Conservation (phyloP, 2,329 filamentous ascomycete species). For the Diaporthe sp. region DNA sequence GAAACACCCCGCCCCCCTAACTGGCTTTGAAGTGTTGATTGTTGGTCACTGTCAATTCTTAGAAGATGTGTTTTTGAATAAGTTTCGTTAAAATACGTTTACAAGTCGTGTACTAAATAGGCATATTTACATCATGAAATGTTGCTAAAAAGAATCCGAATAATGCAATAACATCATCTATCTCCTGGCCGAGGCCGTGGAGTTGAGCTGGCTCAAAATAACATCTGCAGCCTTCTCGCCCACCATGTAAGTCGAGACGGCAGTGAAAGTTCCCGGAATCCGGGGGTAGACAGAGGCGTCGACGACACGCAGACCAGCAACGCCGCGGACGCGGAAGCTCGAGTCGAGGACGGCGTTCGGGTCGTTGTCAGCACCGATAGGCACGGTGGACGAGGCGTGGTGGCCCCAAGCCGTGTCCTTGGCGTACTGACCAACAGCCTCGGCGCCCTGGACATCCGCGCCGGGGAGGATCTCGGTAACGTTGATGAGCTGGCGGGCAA, state of each 20-base stretch:
- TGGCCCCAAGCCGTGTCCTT: constrained; percentile 29
- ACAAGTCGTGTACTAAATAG: neutral
- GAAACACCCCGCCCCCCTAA: too few species aligned
- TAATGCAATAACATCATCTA: neutral
- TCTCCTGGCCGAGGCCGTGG: neutral
- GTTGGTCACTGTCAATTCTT: too few species aligned
- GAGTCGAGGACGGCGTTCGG: constrained; percentile 28
- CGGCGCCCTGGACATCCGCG: neutral
- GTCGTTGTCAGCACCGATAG: constrained; percentile 22
- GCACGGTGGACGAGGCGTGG: constrained; percentile 27
- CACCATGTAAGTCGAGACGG: constrained; percentile 29
- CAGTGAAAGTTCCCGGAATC: constrained; percentile 14
- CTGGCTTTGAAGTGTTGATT: too few species aligned
- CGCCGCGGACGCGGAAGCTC: constrained; percentile 27
- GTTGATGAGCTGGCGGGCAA: constrained; percentile 19
- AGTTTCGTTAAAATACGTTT: neutral
- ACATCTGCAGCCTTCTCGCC: constrained; percentile 29
- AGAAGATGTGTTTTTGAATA: neutral
- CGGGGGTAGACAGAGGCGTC: constrained; percentile 26
- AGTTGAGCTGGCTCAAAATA: constrained; percentile 5
- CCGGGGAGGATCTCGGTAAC: constrained; percentile 14
- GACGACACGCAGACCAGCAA: constrained; percentile 19
- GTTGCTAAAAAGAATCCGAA: neutral
- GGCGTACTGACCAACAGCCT: constrained; percentile 20
- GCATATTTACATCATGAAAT: constrained; percentile 3